phyloP scores from a whole-genome alignment of 805 yeast genomes.

The Ascoidea rubescens region DNA sequence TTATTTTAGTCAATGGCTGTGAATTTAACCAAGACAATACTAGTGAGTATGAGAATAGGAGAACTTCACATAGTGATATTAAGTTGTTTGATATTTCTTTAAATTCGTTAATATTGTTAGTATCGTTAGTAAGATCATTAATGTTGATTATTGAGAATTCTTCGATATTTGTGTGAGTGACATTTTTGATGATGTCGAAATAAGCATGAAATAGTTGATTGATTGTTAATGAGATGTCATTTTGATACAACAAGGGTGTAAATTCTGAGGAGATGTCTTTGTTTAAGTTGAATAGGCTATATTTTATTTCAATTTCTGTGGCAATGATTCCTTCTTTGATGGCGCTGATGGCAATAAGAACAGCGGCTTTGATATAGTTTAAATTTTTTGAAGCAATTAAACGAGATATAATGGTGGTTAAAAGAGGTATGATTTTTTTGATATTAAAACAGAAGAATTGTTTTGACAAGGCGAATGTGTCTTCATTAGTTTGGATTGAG shows the following conservation, averaged over 20 bases:
- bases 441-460: slow-evolving; percentile 6
- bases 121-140: not conserved
- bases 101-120: not conserved
- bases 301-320: slow-evolving; percentile 2
- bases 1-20: slow-evolving; percentile 11
- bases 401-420: not conserved
- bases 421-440: slow-evolving; percentile 2
- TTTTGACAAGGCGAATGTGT: not conserved
- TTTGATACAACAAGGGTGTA: slow-evolving; percentile 5
- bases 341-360: slow-evolving; percentile 2
- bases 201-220: slow-evolving; percentile 3
- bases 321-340: slow-evolving; percentile 9
- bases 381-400: slow-evolving; percentile 1
- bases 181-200: slow-evolving; percentile 3
- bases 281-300: slow-evolving; percentile 3
- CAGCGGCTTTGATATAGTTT: slow-evolving; percentile 1
- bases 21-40: slow-evolving; percentile 19
- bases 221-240: slow-evolving; percentile 5
- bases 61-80: slow-evolving; percentile 23
- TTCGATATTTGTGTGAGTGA: not conserved
- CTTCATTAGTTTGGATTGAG: not conserved
- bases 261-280: not conserved
- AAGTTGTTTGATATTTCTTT: slow-evolving; percentile 14
- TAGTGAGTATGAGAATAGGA: slow-evolving; percentile 26
- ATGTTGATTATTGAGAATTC: not conserved